Base-by-base conservation (phyloP, 2,329 filamentous ascomycete species). In the Clarireedia homoeocarpa region DNA sequence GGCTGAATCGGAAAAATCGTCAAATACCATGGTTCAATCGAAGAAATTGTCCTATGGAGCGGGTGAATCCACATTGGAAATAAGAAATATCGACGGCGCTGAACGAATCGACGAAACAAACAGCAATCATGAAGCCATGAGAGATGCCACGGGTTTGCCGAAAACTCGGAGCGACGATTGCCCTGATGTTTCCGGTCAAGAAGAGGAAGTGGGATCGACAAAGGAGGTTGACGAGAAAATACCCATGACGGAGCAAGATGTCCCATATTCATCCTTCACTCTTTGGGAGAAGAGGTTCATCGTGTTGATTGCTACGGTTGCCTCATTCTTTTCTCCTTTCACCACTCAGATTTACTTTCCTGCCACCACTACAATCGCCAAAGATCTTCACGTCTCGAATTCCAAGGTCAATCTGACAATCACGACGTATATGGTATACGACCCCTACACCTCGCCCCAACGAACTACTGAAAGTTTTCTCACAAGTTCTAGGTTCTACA, bases 331-430 rank as follows among this genome's bases (percentile, higher is more conserved):
- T 6, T 62, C 58, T n/a, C 62, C 62, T 2, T 75, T 81, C 68
- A 81, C 79, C 1, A 49, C 74, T 3, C 72, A 78, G 46, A 80
- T 81, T 20, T 82, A 81, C 69, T 75, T 80, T 50, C 80, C 79
- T 1, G 79, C 79, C 0, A 65, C 82, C 27, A 73, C 74, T 15
- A 68, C 72, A 6, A 70, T 83, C 9, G 74, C 79, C 6, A 59
- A 71, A 2, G 76, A 79, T 42, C 69, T 82, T 7, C 27, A 72
- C 23, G 74, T 82, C 17, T 67, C 68, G 6, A 67, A 64, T 12
- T 66, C 63, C 6, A 55, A 71, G 34, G 70, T 73, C 48, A 73
- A 73, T 52, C 58, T 72, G 39, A 71, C 69, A 6, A 59, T 73
- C 24, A 73, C 72, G 15, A 70, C 70, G 9, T 73, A 72, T 53